Conservation (phyloP, 2,329 filamentous ascomycete genomes). For the Aschersonia sp. region DNA sequence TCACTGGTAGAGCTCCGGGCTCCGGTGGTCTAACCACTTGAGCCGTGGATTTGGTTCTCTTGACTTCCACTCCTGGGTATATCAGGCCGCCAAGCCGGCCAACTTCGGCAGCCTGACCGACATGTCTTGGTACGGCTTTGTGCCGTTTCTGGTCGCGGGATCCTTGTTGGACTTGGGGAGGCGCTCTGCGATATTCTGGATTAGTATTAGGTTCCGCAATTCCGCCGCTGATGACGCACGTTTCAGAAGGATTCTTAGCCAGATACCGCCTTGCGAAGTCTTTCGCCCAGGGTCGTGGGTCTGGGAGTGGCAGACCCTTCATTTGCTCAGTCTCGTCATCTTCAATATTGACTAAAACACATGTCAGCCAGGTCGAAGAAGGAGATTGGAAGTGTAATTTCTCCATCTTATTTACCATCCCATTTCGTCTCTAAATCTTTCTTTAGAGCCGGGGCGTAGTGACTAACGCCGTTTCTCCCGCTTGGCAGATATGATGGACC, state of each 20-base stretch:
- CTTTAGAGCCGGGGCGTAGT: conserved; percentile 5
- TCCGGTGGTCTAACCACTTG: no score
- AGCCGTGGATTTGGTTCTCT: no score
- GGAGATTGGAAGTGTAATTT: not conserved
- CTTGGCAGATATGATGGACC: conserved; percentile 7
- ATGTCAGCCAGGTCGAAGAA: no score
- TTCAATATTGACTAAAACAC: conserved; percentile 6
- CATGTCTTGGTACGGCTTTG: not conserved
- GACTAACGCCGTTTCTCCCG: conserved; percentile 2
- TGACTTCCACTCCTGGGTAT: not conserved
- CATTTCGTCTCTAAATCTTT: conserved; percentile 6
- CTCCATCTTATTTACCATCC: conserved; percentile 5
- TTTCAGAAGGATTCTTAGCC: conserved; percentile 1
- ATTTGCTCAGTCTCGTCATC: conserved; percentile 11
- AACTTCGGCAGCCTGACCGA: not conserved
- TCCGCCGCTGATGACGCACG: conserved; percentile 2
- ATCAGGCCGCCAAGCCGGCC: conserved; percentile 1
- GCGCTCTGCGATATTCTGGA: conserved; percentile 3
- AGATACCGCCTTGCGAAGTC: conserved; percentile 3
- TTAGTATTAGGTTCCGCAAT: not conserved
- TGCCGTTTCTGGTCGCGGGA: not conserved
- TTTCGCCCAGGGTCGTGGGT: conserved; percentile 10
- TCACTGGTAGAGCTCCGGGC: no score
- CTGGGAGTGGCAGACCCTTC: conserved; percentile 8
- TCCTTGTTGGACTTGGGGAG: conserved; percentile 3